phyloP scores from a whole-genome alignment of 495 filamentous ascomycete species.

The Oidiodendron maius region DNA sequence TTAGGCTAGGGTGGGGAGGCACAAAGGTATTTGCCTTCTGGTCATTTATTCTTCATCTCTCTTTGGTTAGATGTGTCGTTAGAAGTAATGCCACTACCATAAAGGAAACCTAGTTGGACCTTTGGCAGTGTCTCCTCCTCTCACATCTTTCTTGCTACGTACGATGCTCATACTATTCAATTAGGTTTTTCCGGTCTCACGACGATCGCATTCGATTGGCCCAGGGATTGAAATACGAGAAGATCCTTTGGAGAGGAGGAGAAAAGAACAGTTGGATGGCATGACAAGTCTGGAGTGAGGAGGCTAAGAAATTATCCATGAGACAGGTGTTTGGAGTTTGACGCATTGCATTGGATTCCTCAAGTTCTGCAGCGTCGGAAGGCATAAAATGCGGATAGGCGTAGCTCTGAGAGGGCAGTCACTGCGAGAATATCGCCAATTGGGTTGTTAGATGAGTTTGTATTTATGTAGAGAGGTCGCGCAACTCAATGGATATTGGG shows the following conservation, averaged over 20 bases:
- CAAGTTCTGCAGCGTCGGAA: background rate
- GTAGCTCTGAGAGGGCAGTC: background rate
- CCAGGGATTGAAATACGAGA: conserved; percentile 44
- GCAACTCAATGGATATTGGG: no score
- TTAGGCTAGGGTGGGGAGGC: conserved; percentile 83
- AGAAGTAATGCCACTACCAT: no score
- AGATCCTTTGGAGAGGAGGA: conserved; percentile 18
- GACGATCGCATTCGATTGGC: conserved; percentile 40
- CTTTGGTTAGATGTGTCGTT: no score
- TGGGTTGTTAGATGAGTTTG: no score
- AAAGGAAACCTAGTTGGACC: no score
- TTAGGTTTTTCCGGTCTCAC: conserved; percentile 43
- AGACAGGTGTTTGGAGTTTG: conserved; percentile 20
- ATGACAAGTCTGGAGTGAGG: conserved; percentile 44
- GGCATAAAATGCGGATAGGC: conserved; percentile 2
- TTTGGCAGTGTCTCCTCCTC: background rate
- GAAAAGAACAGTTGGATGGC: conserved; percentile 33
- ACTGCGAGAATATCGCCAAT: no score
- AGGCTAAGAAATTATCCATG: conserved; percentile 3
- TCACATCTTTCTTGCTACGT: background rate
- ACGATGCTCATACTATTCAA: background rate
- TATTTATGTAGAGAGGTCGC: no score
- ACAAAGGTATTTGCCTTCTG: conserved; percentile 67
- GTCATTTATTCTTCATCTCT: no score
- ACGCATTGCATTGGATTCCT: conserved; percentile 1